A percentile compares a stretch with the other conserved stretches of the same genome.
phyloP scores from a whole-genome alignment of 768 basidiomycete genomes.

The Lactifluus pinguis region DNA sequence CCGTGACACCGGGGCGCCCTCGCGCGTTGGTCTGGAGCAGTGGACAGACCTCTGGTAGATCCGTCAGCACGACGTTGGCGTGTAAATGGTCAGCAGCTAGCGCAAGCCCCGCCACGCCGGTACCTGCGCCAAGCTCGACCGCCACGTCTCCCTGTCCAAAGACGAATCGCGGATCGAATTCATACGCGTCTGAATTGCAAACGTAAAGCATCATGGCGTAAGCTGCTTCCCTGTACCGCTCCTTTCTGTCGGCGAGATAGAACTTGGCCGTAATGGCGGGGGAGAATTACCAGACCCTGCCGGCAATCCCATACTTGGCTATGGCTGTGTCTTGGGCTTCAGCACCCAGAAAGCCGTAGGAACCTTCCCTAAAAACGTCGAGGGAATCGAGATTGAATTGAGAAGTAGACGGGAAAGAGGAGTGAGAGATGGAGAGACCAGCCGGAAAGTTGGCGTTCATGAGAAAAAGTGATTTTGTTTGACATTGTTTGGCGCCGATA shows the following conservation, averaged over 20 bases:
- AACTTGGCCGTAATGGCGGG: slow-evolving; percentile 25
- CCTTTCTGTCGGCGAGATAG: slow-evolving; percentile 28
- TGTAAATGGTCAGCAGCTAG: slow-evolving; percentile 19
- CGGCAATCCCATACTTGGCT: slow-evolving; percentile 69
- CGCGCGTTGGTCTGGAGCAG: slow-evolving; percentile 36
- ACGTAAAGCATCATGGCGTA: slow-evolving; percentile 53
- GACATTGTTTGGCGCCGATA: slow-evolving; percentile 6
- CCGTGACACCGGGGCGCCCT: slow-evolving; percentile 25
- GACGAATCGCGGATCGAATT: slow-evolving; percentile 46
- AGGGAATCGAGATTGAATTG: background rate
- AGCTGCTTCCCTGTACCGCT: slow-evolving; percentile 58
- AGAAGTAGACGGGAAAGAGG: background rate
- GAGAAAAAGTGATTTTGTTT: background rate
- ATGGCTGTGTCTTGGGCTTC: slow-evolving; percentile 51
- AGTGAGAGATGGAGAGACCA: slow-evolving; percentile 13
- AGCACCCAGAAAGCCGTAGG: slow-evolving; percentile 22
- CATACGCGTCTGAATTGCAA: slow-evolving; percentile 26
- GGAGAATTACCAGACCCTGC: slow-evolving; percentile 60
- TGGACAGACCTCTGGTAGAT: slow-evolving; percentile 65
- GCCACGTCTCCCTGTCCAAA: slow-evolving; percentile 34
- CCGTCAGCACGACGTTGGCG: slow-evolving; percentile 47
- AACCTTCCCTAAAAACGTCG: background rate
- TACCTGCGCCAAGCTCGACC: slow-evolving; percentile 77
- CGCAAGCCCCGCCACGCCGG: slow-evolving; percentile 48
- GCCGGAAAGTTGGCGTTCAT: slow-evolving; percentile 4